Conservation (phyloP, 345 rosid species). For the Streptanthus diversifolius region DNA sequence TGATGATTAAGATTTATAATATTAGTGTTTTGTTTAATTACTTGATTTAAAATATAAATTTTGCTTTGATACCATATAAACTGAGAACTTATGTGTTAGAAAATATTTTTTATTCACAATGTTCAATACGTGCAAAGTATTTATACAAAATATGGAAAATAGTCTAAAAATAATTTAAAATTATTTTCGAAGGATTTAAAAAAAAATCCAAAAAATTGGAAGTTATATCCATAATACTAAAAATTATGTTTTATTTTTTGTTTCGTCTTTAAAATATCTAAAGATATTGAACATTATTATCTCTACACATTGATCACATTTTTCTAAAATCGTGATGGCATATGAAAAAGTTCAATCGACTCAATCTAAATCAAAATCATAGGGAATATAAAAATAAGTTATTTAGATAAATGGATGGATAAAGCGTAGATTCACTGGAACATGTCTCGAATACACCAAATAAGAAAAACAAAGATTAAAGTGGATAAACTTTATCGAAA, state of each 20-base stretch:
- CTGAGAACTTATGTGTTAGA: too few relatives aligned
- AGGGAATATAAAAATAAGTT: not conserved
- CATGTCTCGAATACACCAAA: slow-evolving; percentile 25
- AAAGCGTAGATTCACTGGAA: slow-evolving; percentile 25
- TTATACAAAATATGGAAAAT: too few relatives aligned
- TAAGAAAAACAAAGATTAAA: not conserved
- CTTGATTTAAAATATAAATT: too few relatives aligned
- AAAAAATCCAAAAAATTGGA: too few relatives aligned
- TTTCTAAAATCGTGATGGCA: not conserved
- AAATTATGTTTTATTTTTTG: not conserved
- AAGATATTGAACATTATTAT: not conserved
- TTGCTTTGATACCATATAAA: too few relatives aligned
- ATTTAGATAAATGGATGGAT: slow-evolving; percentile 13
- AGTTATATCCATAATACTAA: too few relatives aligned
- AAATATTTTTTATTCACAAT: too few relatives aligned
- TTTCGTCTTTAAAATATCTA: not conserved
- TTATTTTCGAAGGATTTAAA: too few relatives aligned
- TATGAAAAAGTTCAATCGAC: not conserved
- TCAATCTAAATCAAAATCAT: not conserved
- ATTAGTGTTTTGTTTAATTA: too few relatives aligned
- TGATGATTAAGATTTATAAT: too few relatives aligned
- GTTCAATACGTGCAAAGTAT: too few relatives aligned
- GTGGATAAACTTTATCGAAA: not conserved
- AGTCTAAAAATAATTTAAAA: too few relatives aligned
- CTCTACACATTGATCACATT: not conserved